Percentiles rank a stretch among this genome's conserved stretches.
Conservation (phyloP, 108 stramenopile species). For the Discostella pseudostelligera region DNA sequence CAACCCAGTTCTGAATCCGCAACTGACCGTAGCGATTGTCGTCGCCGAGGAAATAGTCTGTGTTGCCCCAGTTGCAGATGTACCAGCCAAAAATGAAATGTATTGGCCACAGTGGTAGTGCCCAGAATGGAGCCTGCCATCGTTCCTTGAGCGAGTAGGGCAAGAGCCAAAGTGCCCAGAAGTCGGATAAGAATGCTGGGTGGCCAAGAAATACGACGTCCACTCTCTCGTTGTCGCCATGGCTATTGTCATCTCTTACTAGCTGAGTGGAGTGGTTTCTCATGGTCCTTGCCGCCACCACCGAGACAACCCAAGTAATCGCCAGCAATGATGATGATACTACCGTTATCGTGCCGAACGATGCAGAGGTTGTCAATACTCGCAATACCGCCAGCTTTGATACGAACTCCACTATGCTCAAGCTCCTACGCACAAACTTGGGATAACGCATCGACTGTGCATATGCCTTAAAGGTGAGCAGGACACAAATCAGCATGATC, state of each 20-base stretch:
- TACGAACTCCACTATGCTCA: constrained; percentile 15
- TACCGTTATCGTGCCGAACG: not conserved
- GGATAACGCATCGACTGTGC: constrained; percentile 20
- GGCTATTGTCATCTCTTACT: not conserved
- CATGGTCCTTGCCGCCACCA: constrained; percentile 24
- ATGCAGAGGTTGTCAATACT: constrained; percentile 3
- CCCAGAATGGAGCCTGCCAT: constrained; percentile 47
- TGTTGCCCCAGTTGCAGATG: constrained; percentile 37
- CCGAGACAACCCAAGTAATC: constrained; percentile 34
- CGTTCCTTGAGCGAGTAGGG: constrained; percentile 49
- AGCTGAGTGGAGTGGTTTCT: not conserved
- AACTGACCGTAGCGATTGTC: constrained; percentile 34
- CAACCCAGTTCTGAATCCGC: constrained; percentile 50
- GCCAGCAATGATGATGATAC: constrained; percentile 22
- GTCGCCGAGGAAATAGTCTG: constrained; percentile 51
- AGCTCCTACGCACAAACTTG: constrained; percentile 12
- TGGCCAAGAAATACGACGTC: constrained; percentile 39
- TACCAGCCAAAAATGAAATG: constrained; percentile 53
- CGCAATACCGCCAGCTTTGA: constrained; percentile 23
- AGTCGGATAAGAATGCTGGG: constrained; percentile 49
- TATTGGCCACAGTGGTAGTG: constrained; percentile 46
- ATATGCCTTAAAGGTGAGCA: constrained; percentile 33
- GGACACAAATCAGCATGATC: constrained; percentile 14
- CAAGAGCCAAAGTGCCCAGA: constrained; percentile 57
- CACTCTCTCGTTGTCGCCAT: not conserved